Evolutionary conservation across 352 stramenopile genomes (phyloP), one percentile per base, ranked within the genome.

Genomic region (Phytophthora aleatoria): DNA sequence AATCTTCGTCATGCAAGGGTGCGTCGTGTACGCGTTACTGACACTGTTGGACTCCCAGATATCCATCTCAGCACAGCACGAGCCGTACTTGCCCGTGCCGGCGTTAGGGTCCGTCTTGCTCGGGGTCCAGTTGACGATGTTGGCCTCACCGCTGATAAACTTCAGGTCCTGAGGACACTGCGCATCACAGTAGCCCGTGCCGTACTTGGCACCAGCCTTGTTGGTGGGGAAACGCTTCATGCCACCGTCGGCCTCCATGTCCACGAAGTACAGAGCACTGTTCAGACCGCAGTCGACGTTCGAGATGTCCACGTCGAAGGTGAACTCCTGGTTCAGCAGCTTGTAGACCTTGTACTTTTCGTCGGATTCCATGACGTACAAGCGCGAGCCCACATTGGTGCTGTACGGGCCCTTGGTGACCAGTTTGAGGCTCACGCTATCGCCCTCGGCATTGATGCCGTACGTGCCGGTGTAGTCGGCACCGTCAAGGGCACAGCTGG

Each of bases 111-210:
- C 74, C 5, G 35, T 49, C 33, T 63, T 65, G 41, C 52, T 73
- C 6, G 61, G 33, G 1, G 50, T 67, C 81, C 77, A 90, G 49
- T 83, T 65, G 12, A 84, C 38, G n/a, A 87, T 54, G 52, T 91
- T 91, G 1, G 82, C 82, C 48, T 85, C 77, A 48, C 82, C 82
- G 41, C 81, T 71, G 55, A 91, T 84, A 67, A 89, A 91, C 73
- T 89, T 89, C 43, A 89, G 51, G 53, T 88, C 76, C 16, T 73
- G 67, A 4, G 72, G 78, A 35, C 80, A 91, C 61, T 91, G 82
- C 8, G 80, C 80, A 39, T 90, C 82, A 42, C 78, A 91, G 58
- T 74, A 74, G 4, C 66, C 66, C 13, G 66, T 74, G 13, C 66
- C 66, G 38, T 63, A 63, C 51, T 64, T 67, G 31, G 67, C 67